phyloP scores from a whole-genome alignment of 768 basidiomycete genomes.

The Panaeolus papilionaceus region DNA sequence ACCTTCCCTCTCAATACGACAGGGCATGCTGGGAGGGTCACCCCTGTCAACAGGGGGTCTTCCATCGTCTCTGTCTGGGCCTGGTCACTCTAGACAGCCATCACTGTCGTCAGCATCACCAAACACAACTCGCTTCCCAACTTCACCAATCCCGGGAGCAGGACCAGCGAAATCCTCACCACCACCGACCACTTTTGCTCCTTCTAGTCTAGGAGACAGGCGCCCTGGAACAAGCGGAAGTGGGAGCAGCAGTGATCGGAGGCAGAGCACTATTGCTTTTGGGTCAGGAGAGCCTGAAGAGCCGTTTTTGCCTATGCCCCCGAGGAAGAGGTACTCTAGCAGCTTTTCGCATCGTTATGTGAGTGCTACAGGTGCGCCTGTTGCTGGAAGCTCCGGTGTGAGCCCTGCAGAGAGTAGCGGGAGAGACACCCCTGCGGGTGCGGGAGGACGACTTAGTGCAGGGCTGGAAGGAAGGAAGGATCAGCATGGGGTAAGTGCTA shows the following conservation, averaged over 20 bases:
- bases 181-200: constrained; percentile 30
- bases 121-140: constrained; percentile 30
- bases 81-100: constrained; percentile 27
- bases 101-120: constrained; percentile 25
- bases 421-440: constrained; percentile 31
- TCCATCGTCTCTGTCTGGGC: constrained; percentile 26
- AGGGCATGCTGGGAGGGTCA: constrained; percentile 23
- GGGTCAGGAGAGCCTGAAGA: constrained; percentile 22
- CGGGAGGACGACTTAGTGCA: constrained; percentile 17
- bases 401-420: constrained; percentile 23
- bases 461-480: constrained; percentile 44
- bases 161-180: constrained; percentile 27
- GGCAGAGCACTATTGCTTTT: constrained; percentile 26
- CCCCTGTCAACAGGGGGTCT: constrained; percentile 2
- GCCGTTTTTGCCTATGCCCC: constrained; percentile 31
- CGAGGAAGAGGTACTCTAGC: constrained; percentile 74
- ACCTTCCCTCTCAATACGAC: constrained; percentile 40
- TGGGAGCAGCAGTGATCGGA: constrained; percentile 26
- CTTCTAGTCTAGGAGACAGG: constrained; percentile 36
- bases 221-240: constrained; percentile 31
- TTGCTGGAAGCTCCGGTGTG: constrained; percentile 19
- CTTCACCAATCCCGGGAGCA: constrained; percentile 31
- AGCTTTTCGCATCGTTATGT: constrained; percentile 78
- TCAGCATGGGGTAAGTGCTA: constrained; percentile 26
- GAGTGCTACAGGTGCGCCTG: constrained; percentile 35